Conservation (phyloP, 148 eudicot species). For the Agrostemma githago region DNA sequence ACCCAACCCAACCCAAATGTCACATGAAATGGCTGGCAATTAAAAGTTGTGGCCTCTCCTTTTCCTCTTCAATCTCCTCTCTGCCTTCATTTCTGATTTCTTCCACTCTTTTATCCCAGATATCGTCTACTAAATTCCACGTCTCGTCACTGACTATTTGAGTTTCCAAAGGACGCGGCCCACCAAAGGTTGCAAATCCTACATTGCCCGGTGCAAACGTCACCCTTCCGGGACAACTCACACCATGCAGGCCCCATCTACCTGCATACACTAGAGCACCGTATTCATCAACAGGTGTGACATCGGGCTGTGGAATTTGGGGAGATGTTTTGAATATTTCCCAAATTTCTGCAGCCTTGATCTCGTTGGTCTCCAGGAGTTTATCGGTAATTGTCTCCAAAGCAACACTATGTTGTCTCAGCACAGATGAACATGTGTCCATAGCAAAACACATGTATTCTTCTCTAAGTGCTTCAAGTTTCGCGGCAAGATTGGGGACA, state of each 20-base stretch:
- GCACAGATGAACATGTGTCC: slow-evolving; percentile 58
- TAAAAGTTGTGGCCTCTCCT: slow-evolving; percentile 56
- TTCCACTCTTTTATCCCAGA: slow-evolving; percentile 59
- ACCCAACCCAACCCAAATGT: slow-evolving; percentile 6
- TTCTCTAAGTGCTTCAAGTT: slow-evolving; percentile 84
- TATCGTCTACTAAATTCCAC: slow-evolving; percentile 73
- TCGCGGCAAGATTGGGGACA: slow-evolving; percentile 81
- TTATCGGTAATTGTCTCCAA: slow-evolving; percentile 76
- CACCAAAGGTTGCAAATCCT: slow-evolving; percentile 86
- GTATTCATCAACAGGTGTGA: slow-evolving; percentile 61
- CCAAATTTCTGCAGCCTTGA: slow-evolving; percentile 74
- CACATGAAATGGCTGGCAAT: slow-evolving; percentile 78
- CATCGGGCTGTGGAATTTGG: slow-evolving; percentile 64
- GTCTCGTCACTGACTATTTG: slow-evolving; percentile 74
- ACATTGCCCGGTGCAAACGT: slow-evolving; percentile 91
- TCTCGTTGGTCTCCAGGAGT: slow-evolving; percentile 71
- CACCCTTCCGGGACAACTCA: slow-evolving; percentile 83
- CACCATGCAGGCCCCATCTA: slow-evolving; percentile 83
- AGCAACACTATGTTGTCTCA: slow-evolving; percentile 62
- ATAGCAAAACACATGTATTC: slow-evolving; percentile 84
- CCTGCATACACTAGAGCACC: slow-evolving; percentile 81
- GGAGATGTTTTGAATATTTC: slow-evolving; percentile 51
- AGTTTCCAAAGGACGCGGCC: slow-evolving; percentile 89
- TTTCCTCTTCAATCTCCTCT: slow-evolving; percentile 51
- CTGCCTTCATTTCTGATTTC: slow-evolving; percentile 54